Evolutionary conservation across 163 green algal genomes (phyloP).

Genomic region (Chlamydomonas reinhardtii): DNA sequence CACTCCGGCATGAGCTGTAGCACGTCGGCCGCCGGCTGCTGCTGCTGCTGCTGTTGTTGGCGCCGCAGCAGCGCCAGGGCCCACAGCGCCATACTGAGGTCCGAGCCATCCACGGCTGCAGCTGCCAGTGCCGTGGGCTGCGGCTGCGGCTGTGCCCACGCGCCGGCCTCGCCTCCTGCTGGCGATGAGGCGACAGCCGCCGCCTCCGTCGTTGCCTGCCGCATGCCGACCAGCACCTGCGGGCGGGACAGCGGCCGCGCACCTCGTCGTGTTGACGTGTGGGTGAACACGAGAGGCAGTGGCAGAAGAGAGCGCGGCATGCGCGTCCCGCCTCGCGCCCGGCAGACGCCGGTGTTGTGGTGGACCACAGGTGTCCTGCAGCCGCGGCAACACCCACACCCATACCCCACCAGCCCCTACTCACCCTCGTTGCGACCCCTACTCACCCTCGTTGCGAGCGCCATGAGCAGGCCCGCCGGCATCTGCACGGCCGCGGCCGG

Average conservation of each 20-base stretch:
- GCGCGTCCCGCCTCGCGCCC: no score
- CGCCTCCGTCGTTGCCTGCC: background rate
- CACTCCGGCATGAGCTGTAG: background rate
- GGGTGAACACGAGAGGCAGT: no score
- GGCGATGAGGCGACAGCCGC: no score
- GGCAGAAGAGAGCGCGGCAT: no score
- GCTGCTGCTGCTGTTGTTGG: background rate
- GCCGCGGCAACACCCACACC: no score
- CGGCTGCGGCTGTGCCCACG: background rate
- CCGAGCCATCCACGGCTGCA: background rate
- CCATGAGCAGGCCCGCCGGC: background rate
- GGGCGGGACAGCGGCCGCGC: background rate
- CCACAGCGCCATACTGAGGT: conserved; percentile 34
- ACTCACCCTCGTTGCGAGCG: background rate
- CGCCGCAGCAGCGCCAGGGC: conserved; percentile 19
- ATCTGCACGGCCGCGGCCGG: background rate
- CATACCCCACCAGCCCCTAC: no score
- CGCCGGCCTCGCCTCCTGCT: no score
- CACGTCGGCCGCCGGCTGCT: no score
- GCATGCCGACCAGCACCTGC: background rate
- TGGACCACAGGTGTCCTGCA: no score
- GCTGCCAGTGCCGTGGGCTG: background rate
- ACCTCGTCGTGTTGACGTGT: no score
- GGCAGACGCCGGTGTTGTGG: no score
- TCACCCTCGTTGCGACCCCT: no score